A percentile compares a stretch with the other conserved stretches of the same genome.
phyloP scores from a whole-genome alignment of 495 filamentous ascomycete species.

The Talaromyces trachyspermus region DNA sequence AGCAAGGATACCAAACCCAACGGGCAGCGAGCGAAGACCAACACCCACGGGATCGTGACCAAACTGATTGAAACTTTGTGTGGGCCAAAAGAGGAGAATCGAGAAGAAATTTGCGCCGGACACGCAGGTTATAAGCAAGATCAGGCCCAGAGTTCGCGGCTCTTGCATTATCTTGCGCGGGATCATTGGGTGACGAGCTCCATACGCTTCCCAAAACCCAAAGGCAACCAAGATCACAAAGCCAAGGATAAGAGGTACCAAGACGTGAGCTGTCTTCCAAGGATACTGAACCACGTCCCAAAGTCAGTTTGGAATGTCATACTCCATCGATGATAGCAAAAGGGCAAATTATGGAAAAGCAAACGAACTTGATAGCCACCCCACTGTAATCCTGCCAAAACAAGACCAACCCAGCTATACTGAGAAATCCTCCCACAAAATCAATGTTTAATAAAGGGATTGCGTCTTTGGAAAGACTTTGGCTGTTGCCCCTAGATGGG shows the following conservation, averaged over 20 bases:
- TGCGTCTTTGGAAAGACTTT: slow-evolving; percentile 39
- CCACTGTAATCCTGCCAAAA: slow-evolving; percentile 64
- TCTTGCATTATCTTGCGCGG: slow-evolving; percentile 55
- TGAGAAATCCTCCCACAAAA: slow-evolving; percentile 59
- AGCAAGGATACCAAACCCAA: slow-evolving; percentile 54
- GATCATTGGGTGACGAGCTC: slow-evolving; percentile 59
- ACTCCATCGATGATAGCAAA: background rate
- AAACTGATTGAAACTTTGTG: slow-evolving; percentile 67
- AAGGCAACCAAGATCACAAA: slow-evolving; percentile 47
- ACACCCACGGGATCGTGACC: slow-evolving; percentile 61
- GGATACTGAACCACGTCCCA: slow-evolving; percentile 37
- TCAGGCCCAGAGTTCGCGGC: slow-evolving; percentile 54
- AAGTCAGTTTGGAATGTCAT: no score
- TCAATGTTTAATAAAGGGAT: slow-evolving; percentile 55
- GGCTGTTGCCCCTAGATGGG: slow-evolving; percentile 52
- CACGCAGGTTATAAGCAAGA: slow-evolving; percentile 65
- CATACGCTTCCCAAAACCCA: slow-evolving; percentile 52
- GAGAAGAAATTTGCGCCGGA: slow-evolving; percentile 71
- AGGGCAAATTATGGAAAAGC: background rate
- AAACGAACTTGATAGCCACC: slow-evolving; percentile 54
- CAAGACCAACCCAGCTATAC: slow-evolving; percentile 53
- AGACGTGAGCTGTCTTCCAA: slow-evolving; percentile 51
- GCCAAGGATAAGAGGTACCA: slow-evolving; percentile 53
- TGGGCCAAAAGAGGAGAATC: slow-evolving; percentile 67
- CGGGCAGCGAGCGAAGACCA: slow-evolving; percentile 57